These are phyloP conservation scores for Globisporangium camurandrum DNA, from an alignment of 352 stramenopile species.

Conservation along the genomic window DNA sequence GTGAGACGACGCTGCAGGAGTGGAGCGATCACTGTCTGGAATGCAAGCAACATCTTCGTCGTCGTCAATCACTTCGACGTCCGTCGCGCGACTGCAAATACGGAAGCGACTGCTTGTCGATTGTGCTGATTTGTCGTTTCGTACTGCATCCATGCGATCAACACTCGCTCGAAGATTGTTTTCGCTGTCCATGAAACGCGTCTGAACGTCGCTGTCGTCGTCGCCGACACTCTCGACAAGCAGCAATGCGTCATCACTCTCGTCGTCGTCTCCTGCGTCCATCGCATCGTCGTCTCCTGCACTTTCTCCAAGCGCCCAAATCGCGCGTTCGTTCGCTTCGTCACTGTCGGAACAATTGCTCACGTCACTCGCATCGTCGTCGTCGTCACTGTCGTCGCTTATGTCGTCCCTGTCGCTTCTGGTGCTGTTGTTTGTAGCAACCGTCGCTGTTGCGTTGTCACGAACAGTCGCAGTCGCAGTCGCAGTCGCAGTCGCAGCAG, in stretches of 20 bases:
- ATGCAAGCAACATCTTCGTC: too few relatives aligned
- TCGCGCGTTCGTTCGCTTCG: slow-evolving; percentile 41
- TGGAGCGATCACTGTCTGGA: too few relatives aligned
- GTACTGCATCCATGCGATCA: slow-evolving; percentile 1
- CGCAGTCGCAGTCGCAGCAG: too few relatives aligned
- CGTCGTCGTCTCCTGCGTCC: background rate
- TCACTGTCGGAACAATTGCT: slow-evolving; percentile 65
- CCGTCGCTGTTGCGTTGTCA: too few relatives aligned
- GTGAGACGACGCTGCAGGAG: too few relatives aligned
- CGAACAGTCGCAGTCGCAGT: too few relatives aligned
- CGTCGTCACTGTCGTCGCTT: slow-evolving; percentile 8
- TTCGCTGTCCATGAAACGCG: slow-evolving; percentile 2
- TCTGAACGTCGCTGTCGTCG: background rate
- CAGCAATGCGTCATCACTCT: slow-evolving; percentile 1
- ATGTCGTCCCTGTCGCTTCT: background rate
- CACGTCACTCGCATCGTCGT: slow-evolving; percentile 48
- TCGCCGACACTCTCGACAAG: background rate
- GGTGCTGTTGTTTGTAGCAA: slow-evolving; percentile 5
- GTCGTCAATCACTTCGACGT: slow-evolving; percentile 7
- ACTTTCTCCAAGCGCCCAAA: slow-evolving; percentile 34
- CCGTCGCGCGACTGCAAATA: background rate
- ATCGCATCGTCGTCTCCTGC: background rate
- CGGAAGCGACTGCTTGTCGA: too few relatives aligned
- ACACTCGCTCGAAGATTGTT: background rate
- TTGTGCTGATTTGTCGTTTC: too few relatives aligned